These are phyloP conservation scores for Trichophyton equinum DNA, from an alignment of 2,329 filamentous ascomycete species.

Conservation along the genomic window DNA sequence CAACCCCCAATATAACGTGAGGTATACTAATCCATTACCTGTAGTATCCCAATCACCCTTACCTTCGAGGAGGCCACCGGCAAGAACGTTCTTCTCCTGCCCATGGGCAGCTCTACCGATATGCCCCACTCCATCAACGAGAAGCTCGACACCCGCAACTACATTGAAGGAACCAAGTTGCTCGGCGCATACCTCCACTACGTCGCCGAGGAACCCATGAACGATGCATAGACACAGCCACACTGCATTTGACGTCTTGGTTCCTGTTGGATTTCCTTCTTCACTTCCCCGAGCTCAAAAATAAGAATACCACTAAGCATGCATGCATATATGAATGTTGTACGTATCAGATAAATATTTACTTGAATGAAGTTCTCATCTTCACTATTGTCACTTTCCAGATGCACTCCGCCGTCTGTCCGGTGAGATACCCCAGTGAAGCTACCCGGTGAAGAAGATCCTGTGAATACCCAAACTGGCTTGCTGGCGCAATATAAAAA, in stretches of 20 bases:
- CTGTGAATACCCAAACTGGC: too few species aligned
- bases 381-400: too few species aligned
- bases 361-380: too few species aligned
- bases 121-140: constrained; percentile 97
- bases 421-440: too few species aligned
- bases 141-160: constrained; percentile 93
- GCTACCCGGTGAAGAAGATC: too few species aligned
- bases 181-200: constrained; percentile 93
- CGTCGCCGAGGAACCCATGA: constrained; percentile 72
- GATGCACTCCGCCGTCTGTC: too few species aligned
- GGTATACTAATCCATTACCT: not conserved
- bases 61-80: constrained; percentile 96
- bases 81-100: constrained; percentile 90
- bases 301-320: not conserved
- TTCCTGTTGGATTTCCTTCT: not conserved
- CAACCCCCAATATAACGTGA: not conserved
- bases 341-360: not conserved
- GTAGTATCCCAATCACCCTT: constrained; percentile 85
- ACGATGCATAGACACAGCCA: constrained; percentile 7
- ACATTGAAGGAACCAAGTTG: constrained; percentile 95
- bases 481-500: too few species aligned
- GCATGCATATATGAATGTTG: not conserved
- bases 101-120: constrained; percentile 95
- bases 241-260: not conserved
- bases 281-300: not conserved